Conservation (phyloP, 2,329 filamentous ascomycete genomes). For the Colletotrichum destructivum region DNA sequence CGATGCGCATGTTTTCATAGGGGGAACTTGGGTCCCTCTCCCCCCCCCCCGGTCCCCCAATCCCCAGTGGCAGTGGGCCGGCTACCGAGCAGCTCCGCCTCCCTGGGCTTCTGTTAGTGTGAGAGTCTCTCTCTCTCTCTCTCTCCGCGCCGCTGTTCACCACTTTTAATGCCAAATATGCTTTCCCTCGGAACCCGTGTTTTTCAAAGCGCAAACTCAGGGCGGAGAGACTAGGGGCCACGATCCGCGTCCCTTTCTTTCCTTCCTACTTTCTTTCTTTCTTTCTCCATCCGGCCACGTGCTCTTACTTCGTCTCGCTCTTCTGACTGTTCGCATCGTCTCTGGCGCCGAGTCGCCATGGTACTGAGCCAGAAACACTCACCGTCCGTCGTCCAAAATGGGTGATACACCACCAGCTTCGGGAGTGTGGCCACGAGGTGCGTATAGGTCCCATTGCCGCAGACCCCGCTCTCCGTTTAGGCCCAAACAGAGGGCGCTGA, state of each 20-base stretch:
- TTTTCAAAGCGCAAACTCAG: slow-evolving; percentile 23
- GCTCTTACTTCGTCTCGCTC: not conserved
- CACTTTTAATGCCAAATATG: not conserved
- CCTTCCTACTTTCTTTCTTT: slow-evolving; percentile 1
- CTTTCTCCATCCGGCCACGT: not conserved
- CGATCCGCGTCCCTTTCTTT: slow-evolving; percentile 9
- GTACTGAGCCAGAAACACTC: slow-evolving; percentile 33
- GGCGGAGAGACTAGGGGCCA: slow-evolving; percentile 34
- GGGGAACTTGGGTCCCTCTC: slow-evolving; percentile 10
- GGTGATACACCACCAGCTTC: slow-evolving; percentile 34
- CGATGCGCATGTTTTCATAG: slow-evolving; percentile 40
- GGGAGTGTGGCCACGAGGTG: slow-evolving; percentile 37
- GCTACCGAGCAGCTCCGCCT: slow-evolving; percentile 5
- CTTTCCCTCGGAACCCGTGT: slow-evolving; percentile 23
- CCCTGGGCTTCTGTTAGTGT: slow-evolving; percentile 13
- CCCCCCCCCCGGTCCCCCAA: too few relatives aligned
- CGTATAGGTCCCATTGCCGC: not conserved
- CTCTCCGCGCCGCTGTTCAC: not conserved
- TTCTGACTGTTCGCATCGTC: slow-evolving; percentile 15
- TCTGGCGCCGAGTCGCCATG: slow-evolving; percentile 34
- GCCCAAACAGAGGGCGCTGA: not conserved
- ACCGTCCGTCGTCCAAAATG: slow-evolving; percentile 39
- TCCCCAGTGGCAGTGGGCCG: not conserved
- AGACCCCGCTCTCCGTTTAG: too few relatives aligned
- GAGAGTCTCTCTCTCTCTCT: not conserved